Base-by-base conservation (phyloP, 306 rosid species). In the Pueraria montana region DNA sequence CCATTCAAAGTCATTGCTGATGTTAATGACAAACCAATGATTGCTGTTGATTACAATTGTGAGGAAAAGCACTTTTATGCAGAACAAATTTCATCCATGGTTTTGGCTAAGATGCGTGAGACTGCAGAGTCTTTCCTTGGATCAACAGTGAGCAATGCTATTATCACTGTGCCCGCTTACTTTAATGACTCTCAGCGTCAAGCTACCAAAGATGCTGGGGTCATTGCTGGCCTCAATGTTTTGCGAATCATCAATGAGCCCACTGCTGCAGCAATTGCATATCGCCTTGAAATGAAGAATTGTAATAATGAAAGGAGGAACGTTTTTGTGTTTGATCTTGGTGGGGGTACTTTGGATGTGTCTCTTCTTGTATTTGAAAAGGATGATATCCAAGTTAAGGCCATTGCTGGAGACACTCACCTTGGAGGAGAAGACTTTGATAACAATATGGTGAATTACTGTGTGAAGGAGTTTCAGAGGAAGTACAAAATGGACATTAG, bases 41-140 rank as follows among this genome's bases (percentile, higher is more conserved):
- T 89, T 62, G 72, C 43, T 5, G 89, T 86, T 5, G 2, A 50
- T 8, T 82, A 83, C 26, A 85, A 85, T 18, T 77, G 67, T 6
- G 74, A 85, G 26, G 89, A 88, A 4, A 85, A 62, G 23, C 70
- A 64, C 1, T 59, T 90, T 23, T 11, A 70, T 0, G 87, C 90
- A 0, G 93, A 88, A 53, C 79, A 90, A 85, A 78, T 88, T 0
- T 87, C 90, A 1, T 89, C 92, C 7, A 89, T 87, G 88, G 82
- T 90, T 18, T 85, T 88, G 2, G 23, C 21, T 0, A 91, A 91
- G 83, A 88, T 91, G 95, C 87, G 86, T 4, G 90, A 89, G 84
- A 83, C 83, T 46, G 90, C 90, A 0, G 91, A 91, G 74, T 87
- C 90, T n/a, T 91, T 36, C 43, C 90, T 83, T 12, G 89, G 32